Evolutionary conservation across 2,329 filamentous ascomycete species (phyloP), one percentile per base, ranked within the genome.

Genomic region (Hirsutella minnesotensis): DNA sequence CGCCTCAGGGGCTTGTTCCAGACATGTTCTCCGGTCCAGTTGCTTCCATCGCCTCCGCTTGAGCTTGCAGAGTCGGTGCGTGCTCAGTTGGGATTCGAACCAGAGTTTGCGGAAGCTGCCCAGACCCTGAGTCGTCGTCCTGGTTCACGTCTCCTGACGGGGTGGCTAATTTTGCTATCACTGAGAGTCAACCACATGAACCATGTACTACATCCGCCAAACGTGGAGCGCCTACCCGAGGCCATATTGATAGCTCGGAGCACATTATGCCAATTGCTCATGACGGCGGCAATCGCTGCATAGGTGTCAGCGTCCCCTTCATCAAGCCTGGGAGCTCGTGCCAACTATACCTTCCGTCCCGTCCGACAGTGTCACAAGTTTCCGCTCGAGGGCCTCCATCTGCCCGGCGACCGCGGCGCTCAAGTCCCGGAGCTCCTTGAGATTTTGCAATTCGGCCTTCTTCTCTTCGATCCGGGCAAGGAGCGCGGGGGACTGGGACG

Each of bases 231-330:
- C 78, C 56, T 71, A 89, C 85, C 74, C 46, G 83, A 89, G 47
- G 86, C 86, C 83, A 92, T 89, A 56, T 83, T 83, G 56, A 94
- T 89, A 35, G 85, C 85, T 50, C 83, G 73, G 46, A 94, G 71
- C 49, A 94, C 86, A 53, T 86, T 89, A 61, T 89, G 83, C 86
- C 86, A 94, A 60, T 92, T 94, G 42, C 81, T 77, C 58, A 94
- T 69, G 19, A 94, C 86, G n/a, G 81, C 75, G 33, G 86, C 86
- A 54, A 94, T 86, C 46, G 83, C 85, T 87, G 58, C 20, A 4
- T 24, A 3, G 20, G 10, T 48, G 51, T 31, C 41, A 43, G 46
- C n/a, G 47, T 63, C 36, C 60, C 53, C 13, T 10, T 4, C n/a
- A 15, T 8, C n/a, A 34, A 43, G 46, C 44, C 24, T 27, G 24